Percentiles rank a stretch among this genome's conserved stretches.
Evolutionary conservation across 306 rosid species (phyloP).

Genomic region (Hippophae rhamnoides): DNA sequence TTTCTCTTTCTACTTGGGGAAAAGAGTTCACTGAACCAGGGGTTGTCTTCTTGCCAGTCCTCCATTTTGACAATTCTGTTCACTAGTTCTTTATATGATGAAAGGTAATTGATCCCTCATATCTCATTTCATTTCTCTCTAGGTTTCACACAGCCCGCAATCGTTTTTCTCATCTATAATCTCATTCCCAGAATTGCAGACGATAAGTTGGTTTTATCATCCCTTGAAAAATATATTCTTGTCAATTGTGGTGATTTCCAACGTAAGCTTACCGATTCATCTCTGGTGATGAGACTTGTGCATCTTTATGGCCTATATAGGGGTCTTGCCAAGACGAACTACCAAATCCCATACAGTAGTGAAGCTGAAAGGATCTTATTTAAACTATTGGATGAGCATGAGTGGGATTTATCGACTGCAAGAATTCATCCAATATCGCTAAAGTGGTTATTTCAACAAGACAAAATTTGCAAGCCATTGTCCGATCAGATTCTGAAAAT

Average conservation of each 20-base stretch:
- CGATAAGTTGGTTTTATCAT: constrained; percentile 73
- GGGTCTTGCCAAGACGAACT: constrained; percentile 45
- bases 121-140: neutral
- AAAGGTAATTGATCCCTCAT: constrained; percentile 45
- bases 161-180: constrained; percentile 22
- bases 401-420: constrained; percentile 69
- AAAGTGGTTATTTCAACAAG: constrained; percentile 92
- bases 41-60: constrained; percentile 63
- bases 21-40: constrained; percentile 42
- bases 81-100: constrained; percentile 67
- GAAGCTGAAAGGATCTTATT: constrained; percentile 71
- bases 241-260: constrained; percentile 40
- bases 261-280: constrained; percentile 28
- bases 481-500: constrained; percentile 62
- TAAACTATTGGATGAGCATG: constrained; percentile 41
- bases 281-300: constrained; percentile 44
- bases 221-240: constrained; percentile 75
- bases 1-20: constrained; percentile 75
- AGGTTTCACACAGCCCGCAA: constrained; percentile 4
- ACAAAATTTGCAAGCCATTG: constrained; percentile 40
- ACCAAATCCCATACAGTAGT: constrained; percentile 52
- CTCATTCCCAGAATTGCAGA: constrained; percentile 67
- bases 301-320: constrained; percentile 65
- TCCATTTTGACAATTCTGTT: constrained; percentile 62
- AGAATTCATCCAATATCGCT: constrained; percentile 60